phyloP scores from a whole-genome alignment of 768 basidiomycete genomes.

The Mycena metata region DNA sequence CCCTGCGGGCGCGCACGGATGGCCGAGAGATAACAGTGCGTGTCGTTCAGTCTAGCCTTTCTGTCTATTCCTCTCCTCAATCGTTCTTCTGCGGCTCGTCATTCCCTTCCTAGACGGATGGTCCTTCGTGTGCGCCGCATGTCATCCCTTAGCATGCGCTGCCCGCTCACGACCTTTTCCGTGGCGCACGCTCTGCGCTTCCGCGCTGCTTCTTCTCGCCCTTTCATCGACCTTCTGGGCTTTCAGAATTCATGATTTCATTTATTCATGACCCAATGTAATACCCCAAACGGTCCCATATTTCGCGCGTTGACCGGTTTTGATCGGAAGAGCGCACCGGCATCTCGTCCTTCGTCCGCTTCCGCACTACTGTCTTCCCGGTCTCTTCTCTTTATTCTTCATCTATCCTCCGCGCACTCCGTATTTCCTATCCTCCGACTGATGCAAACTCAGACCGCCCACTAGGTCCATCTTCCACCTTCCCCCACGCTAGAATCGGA shows the following conservation, averaged over 20 bases:
- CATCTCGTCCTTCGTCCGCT: background rate
- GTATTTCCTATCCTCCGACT: constrained; percentile 1
- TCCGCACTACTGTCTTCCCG: background rate
- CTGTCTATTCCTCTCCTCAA: constrained; percentile 2
- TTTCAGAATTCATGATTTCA: no score
- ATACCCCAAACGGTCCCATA: no score
- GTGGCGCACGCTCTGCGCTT: constrained; percentile 4
- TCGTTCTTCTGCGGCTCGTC: constrained; percentile 3
- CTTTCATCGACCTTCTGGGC: background rate
- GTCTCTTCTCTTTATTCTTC: constrained; percentile 1
- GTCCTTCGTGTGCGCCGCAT: background rate
- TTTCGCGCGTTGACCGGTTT: no score
- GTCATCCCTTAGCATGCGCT: constrained; percentile 2
- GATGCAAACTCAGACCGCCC: background rate
- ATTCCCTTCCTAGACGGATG: constrained; percentile 8
- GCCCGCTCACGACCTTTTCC: background rate
- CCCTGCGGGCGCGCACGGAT: constrained; percentile 1
- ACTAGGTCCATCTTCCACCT: background rate
- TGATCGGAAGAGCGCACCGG: no score
- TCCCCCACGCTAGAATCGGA: background rate
- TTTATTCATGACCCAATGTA: no score
- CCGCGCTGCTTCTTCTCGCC: constrained; percentile 2
- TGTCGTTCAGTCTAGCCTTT: background rate
- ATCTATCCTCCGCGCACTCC: background rate
- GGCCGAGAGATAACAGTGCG: constrained; percentile 7